Base-by-base conservation (phyloP, 371 early-diverging fungal species). In the Rhizomucor pusillus region DNA sequence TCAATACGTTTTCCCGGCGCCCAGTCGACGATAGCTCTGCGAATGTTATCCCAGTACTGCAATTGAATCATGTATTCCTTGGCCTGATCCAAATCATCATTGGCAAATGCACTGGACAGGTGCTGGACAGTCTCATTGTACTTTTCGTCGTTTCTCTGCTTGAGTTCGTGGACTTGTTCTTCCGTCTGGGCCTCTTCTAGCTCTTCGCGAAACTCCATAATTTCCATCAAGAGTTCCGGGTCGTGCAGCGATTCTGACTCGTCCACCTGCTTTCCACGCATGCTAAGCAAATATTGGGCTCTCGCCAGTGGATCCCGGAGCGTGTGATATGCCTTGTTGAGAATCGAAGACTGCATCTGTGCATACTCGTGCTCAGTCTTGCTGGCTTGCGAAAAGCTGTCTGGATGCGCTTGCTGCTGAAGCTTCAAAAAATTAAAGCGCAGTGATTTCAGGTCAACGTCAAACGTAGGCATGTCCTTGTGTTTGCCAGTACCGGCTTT, bases 361-460 rank as follows among this genome's bases (percentile, higher is more conserved):
- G 93, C 90, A 57, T 84, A 82, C 29, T 67, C 67, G 51, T 85
- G 78, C 62, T 92, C 91, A 40, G 88, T 90, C 63, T 81, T 76
- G 40, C 77, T 75, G 66, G 79, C 82, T 36, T 82, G 82, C 5
- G 90, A 80, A 54, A 79, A 90, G 33, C 87, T 86, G 65, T 95
- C 95, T 6, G 95, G 95, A 69, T 95, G 95, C 9, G 91, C 89
- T 7, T 68, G 73, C 75, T 90, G 91, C 65, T 95, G 95, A 44
- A 92, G 66, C 40, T 52, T 66, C 24, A 93, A 66, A 63, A 92
- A 95, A 34, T 75, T 73, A 49, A 61, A 71, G 34, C 86, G 76
- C 56, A 95, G 59, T 5, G 67, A 68, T 39, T 69, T 78, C 29
- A 77, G 44, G 63, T 92, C 89, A 18, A 94, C 67, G 56, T 89